phyloP scores from a whole-genome alignment of 352 stramenopile genomes.

The Pythium aquatile region DNA sequence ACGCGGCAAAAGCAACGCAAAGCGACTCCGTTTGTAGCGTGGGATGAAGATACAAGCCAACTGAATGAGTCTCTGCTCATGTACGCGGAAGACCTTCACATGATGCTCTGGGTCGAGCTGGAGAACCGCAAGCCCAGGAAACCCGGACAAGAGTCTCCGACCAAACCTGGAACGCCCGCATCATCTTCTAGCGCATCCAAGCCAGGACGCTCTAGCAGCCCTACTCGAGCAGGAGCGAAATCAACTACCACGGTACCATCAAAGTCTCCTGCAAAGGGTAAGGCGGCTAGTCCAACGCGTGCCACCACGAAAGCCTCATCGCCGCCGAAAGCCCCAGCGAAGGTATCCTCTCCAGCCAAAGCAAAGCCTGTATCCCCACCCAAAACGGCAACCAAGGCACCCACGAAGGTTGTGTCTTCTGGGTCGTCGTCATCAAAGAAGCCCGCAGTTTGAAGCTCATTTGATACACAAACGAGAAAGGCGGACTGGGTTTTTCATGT shows the following conservation, averaged over 20 bases:
- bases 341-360: slow-evolving; percentile 7
- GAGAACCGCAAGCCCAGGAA: slow-evolving; percentile 64
- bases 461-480: slow-evolving; percentile 13
- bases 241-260: slow-evolving; percentile 9
- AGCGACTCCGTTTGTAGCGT: slow-evolving; percentile 38
- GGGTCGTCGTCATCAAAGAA: slow-evolving; percentile 1
- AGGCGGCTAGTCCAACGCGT: slow-evolving; percentile 14
- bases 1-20: slow-evolving; percentile 36
- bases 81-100: slow-evolving; percentile 61
- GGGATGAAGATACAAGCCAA: slow-evolving; percentile 47
- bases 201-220: slow-evolving; percentile 8
- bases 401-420: neutral
- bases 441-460: neutral
- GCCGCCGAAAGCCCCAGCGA: slow-evolving; percentile 10
- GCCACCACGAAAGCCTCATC: slow-evolving; percentile 2
- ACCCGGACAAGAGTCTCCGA: slow-evolving; percentile 17
- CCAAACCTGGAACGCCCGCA: slow-evolving; percentile 3
- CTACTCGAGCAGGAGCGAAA: slow-evolving; percentile 1
- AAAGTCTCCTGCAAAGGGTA: slow-evolving; percentile 22
- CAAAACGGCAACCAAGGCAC: neutral
- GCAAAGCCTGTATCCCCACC: slow-evolving; percentile 2
- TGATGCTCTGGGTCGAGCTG: slow-evolving; percentile 49
- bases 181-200: neutral
- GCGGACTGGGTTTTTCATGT: slow-evolving; percentile 1
- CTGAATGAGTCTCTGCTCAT: slow-evolving; percentile 61